These are phyloP conservation scores for Thinopyrum elongatum DNA, from an alignment of 176 grass and related monocot genomes.

Conservation along the genomic window DNA sequence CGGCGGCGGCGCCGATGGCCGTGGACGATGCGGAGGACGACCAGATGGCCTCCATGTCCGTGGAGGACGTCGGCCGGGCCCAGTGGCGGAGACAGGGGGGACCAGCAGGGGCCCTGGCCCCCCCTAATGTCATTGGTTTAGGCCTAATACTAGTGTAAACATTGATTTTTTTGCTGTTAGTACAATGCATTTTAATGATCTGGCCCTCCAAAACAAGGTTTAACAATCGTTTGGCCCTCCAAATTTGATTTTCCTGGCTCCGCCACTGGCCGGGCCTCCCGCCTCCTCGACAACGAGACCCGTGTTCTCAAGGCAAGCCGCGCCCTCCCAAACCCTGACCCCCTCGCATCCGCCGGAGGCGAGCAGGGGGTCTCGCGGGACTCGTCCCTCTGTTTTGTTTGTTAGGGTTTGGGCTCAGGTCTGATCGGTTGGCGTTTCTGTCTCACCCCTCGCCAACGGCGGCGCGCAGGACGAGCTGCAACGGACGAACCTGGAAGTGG, in stretches of 20 bases:
- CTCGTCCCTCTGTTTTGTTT: background rate
- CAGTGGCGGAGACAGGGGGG: too few species aligned
- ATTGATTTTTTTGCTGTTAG: too few species aligned
- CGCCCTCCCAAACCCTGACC: conserved; percentile 16
- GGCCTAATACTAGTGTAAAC: too few species aligned
- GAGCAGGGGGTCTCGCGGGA: background rate
- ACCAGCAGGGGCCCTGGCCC: background rate
- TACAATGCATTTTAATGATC: too few species aligned
- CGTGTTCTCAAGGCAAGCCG: conserved; percentile 67
- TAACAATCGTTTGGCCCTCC: too few species aligned
- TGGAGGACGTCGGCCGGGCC: conserved; percentile 52
- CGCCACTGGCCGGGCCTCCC: conserved; percentile 29
- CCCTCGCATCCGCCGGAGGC: background rate
- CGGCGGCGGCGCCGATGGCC: conserved; percentile 35
- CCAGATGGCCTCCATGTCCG: conserved; percentile 66
- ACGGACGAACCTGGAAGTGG: conserved; percentile 62
- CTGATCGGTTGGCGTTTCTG: background rate
- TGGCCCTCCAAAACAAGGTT: too few species aligned
- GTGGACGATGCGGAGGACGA: conserved; percentile 59
- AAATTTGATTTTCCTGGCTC: too few species aligned
- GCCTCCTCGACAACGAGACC: conserved; percentile 84
- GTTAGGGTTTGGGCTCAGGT: background rate
- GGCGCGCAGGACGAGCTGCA: conserved; percentile 62
- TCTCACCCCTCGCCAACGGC: background rate
- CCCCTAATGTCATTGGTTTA: too few species aligned